Evolutionary conservation across 139 green algal species (phyloP), one percentile per base, ranked within the genome.

Genomic region (Tetraselmis chui): DNA sequence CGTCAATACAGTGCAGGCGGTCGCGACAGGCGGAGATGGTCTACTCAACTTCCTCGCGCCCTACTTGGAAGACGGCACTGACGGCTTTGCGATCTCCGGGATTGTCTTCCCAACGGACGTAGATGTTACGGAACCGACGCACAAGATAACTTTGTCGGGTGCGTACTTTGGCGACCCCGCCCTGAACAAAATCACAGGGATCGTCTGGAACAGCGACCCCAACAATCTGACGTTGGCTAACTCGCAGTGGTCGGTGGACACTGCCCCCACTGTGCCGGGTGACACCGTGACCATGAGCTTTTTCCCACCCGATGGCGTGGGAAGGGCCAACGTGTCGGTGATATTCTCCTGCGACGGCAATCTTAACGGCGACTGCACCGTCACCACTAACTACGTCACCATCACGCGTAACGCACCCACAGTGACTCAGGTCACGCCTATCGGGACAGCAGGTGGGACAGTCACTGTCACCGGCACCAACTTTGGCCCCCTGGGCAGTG

Each of bases 381-480:
- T 67, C 11, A 67, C 11, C 45, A 67, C 45, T 18, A 67, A 67
- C 45, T 67, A 25, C 45, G 45, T 67, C 45, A 25, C 45, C 45
- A 67, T 67, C 45, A 67, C 45, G 45, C 45, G 25, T 25, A 2
- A 77, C 26, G 5, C 74, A 31, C 76, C 78, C 23, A 78, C 76
- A n/a, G 31, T 79, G 18, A 81, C 82, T 27, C 28, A 22, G 31
- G 32, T 76, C 26, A 85, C 82, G 5, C 79, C 82, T 27, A 27
- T 26, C 75, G 26, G 27, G 31, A 82, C 82, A 24, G 76, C 76
- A 1, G 76, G 82, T 31, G 77, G 76, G 23, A 82, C 76, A 5
- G n/a, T 82, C 28, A 82, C 76, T 2, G 29, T 85, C 82, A 82
- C 77, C 45, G 82, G 82, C 31, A 82, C 76, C 76, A 30, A 67